A percentile compares a stretch with the other conserved stretches of the same genome.
Conservation (phyloP, 495 filamentous ascomycete genomes). For the Amniculicola lignicola region DNA sequence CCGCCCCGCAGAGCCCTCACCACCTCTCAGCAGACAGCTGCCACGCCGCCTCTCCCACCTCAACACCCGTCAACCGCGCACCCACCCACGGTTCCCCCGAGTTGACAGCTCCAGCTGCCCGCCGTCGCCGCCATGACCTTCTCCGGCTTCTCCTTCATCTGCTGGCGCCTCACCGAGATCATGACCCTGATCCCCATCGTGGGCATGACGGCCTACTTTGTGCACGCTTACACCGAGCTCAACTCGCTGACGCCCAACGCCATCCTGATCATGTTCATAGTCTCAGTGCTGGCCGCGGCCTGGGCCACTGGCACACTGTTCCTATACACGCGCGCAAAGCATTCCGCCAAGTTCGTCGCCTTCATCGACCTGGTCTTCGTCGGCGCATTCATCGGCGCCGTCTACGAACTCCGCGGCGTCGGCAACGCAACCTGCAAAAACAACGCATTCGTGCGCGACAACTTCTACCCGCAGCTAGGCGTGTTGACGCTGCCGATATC, state of each 20-base stretch:
- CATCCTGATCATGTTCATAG: conserved; percentile 89
- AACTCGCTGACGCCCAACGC: conserved; percentile 74
- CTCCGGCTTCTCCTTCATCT: conserved; percentile 73
- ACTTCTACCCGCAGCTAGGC: conserved; percentile 51
- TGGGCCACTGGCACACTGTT: conserved; percentile 82
- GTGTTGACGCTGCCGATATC: conserved; percentile 56
- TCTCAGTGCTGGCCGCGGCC: conserved; percentile 70
- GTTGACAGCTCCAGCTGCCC: background rate
- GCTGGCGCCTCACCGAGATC: conserved; percentile 79
- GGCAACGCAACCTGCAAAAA: conserved; percentile 61
- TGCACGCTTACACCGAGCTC: conserved; percentile 64
- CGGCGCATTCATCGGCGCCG: conserved; percentile 76
- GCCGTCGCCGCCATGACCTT: conserved; percentile 33
- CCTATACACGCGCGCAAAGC: conserved; percentile 67
- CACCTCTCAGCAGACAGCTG: conserved; percentile 3
- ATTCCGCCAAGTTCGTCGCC: conserved; percentile 71
- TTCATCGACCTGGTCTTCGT: conserved; percentile 78
- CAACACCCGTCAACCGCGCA: no score
- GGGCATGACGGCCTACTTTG: conserved; percentile 81
- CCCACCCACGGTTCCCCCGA: background rate
- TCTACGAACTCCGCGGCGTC: conserved; percentile 73
- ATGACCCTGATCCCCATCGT: conserved; percentile 81
- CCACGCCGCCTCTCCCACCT: background rate
- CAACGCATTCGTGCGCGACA: conserved; percentile 43
- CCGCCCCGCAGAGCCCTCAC: conserved; percentile 4